Percentiles rank a stretch among this genome's conserved stretches.
phyloP scores from a whole-genome alignment of 1,284 basidiomycete species.

The Pseudozyma sp. region DNA sequence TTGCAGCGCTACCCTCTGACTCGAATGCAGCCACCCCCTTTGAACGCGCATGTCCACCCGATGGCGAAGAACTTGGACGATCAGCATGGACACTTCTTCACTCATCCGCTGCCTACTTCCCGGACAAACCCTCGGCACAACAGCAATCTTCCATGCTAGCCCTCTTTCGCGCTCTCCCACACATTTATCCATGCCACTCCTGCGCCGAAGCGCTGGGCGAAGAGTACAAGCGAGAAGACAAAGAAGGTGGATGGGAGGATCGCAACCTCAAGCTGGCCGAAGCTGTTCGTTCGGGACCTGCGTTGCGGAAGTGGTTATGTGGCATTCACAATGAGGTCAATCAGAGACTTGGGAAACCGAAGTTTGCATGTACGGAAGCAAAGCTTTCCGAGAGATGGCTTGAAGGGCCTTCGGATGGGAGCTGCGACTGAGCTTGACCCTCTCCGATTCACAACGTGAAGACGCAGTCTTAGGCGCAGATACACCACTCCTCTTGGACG shows the following conservation, averaged over 20 bases:
- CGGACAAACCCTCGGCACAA: slow-evolving; percentile 44
- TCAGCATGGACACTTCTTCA: slow-evolving; percentile 66
- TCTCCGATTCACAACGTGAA: neutral
- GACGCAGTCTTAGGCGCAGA: no score
- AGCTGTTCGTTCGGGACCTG: slow-evolving; percentile 38
- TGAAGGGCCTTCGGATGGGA: slow-evolving; percentile 59
- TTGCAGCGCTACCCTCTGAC: slow-evolving; percentile 11
- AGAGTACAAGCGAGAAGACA: slow-evolving; percentile 49
- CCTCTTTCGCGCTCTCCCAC: slow-evolving; percentile 54
- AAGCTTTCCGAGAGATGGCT: slow-evolving; percentile 59
- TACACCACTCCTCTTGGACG: slow-evolving; percentile 10
- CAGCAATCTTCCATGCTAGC: slow-evolving; percentile 60
- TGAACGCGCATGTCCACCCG: slow-evolving; percentile 56
- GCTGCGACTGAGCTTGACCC: slow-evolving; percentile 49
- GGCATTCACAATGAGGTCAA: slow-evolving; percentile 68
- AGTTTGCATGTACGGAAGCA: slow-evolving; percentile 56
- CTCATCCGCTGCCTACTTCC: slow-evolving; percentile 65
- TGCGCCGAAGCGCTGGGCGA: slow-evolving; percentile 60
- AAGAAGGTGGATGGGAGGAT: slow-evolving; percentile 47
- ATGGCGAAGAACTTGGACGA: slow-evolving; percentile 63
- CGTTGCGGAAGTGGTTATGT: slow-evolving; percentile 62
- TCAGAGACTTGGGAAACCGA: slow-evolving; percentile 60
- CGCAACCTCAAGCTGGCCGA: slow-evolving; percentile 21
- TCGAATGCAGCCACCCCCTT: neutral
- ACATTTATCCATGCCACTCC: slow-evolving; percentile 63